Evolutionary conservation across 768 basidiomycete species (phyloP).

Genomic region (Lactarius pseudohatsudake): DNA sequence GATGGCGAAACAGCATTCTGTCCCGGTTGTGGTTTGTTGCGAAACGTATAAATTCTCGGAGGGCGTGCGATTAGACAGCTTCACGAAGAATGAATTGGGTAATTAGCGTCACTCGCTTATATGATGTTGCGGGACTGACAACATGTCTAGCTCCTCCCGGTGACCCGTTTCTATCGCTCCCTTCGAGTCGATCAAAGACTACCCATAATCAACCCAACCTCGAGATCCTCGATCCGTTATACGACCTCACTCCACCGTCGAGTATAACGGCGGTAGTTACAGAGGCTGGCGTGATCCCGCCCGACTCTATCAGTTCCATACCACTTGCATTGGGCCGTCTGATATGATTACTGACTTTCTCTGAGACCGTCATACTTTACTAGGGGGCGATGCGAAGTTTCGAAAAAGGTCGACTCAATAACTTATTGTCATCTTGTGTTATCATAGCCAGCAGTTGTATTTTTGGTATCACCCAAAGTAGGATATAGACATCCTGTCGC

Average conservation of each 20-base stretch:
- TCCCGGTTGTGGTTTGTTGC: conserved; percentile 95
- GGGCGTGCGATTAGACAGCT: conserved; percentile 86
- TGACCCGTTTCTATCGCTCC: conserved; percentile 38
- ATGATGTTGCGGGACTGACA: conserved; percentile 5
- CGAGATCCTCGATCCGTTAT: conserved; percentile 82
- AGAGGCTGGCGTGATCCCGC: conserved; percentile 94
- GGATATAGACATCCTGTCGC: background rate
- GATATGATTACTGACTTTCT: conserved; percentile 28
- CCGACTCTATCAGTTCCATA: conserved; percentile 85
- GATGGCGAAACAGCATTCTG: conserved; percentile 86
- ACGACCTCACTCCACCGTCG: conserved; percentile 90
- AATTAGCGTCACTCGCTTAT: conserved; percentile 30
- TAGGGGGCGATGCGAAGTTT: conserved; percentile 6
- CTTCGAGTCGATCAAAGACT: conserved; percentile 37
- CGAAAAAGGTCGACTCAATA: conserved; percentile 17
- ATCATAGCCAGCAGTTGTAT: conserved; percentile 6
- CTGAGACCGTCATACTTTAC: background rate
- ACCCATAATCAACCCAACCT: conserved; percentile 50
- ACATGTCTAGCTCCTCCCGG: conserved; percentile 34
- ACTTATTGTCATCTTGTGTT: conserved; percentile 28
- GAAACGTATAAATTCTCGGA: conserved; percentile 99
- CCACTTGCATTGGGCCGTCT: conserved; percentile 58
- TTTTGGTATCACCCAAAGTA: conserved; percentile 10
- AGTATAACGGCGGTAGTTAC: conserved; percentile 96
- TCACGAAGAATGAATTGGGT: conserved; percentile 97